These are phyloP conservation scores for Plasmodium malariae DNA, from an alignment of 169 alveolate species.

Conservation along the genomic window DNA sequence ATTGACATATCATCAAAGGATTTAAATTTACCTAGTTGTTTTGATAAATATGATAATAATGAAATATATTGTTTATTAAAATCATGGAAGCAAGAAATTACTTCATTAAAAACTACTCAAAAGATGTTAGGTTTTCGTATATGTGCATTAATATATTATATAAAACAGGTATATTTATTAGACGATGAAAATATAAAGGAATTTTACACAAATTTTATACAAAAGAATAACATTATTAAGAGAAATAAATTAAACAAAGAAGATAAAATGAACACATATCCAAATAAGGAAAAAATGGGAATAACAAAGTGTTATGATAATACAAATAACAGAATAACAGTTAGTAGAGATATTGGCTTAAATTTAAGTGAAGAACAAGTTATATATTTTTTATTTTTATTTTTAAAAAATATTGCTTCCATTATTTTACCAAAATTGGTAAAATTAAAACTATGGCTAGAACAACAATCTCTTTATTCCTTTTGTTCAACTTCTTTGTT, in stretches of 20 bases:
- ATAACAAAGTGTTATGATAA: conserved; percentile 56
- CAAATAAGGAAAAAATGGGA: not conserved
- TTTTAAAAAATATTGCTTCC: conserved; percentile 39
- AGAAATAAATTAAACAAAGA: not conserved
- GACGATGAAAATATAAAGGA: conserved; percentile 4
- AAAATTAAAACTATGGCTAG: conserved; percentile 59
- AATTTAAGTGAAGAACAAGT: conserved; percentile 55
- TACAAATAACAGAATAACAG: conserved; percentile 8
- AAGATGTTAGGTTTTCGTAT: conserved; percentile 63
- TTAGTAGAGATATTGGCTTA: conserved; percentile 50
- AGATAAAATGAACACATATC: not conserved
- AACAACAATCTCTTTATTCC: conserved; percentile 39
- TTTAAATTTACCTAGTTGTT: conserved; percentile 32
- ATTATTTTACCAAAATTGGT: conserved; percentile 47
- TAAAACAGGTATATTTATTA: conserved; percentile 14
- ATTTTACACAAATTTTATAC: conserved; percentile 1
- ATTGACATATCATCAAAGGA: conserved; percentile 28
- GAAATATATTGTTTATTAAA: conserved; percentile 52
- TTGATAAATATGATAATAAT: conserved; percentile 35
- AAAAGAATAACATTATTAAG: not conserved
- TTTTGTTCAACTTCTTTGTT: conserved; percentile 70
- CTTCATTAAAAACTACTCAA: conserved; percentile 53
- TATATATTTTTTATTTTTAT: conserved; percentile 19
- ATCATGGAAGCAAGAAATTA: conserved; percentile 71
- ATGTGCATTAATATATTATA: conserved; percentile 39